Base-by-base conservation (phyloP, 148 eudicot species). In the Spergularia bocconei region DNA sequence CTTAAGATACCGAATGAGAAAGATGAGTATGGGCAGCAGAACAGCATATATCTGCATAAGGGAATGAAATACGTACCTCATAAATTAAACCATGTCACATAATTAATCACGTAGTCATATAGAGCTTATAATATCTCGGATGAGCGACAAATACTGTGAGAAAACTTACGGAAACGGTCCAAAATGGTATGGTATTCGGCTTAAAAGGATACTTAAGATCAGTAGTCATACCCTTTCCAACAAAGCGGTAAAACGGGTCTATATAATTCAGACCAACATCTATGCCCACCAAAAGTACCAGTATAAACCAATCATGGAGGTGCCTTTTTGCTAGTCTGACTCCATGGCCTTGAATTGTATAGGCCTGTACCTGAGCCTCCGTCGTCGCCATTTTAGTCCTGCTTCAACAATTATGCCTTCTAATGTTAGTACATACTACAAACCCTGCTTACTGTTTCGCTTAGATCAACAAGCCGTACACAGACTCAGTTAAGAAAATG, bases 151-250 rank as follows among this genome's bases (percentile, higher is more conserved):
- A 14, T n/a, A 19, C 11, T 25, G 67, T 13, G 10, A 21, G 11
- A 54, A 6, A 50, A 79, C 89, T 76, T 79, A 93, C 98, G 55
- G 96, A 91, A 78, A 89, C 97, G 53, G 90, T 84, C 98, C 95
- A 90, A 10, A 88, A 11, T 5, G 98, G 97, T 41, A 91, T 80
- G 4, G 98, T 88, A 77, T 88, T 90, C 17, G 77, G 76, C 62
- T 91, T 78, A 82, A 91, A 50, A 2, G 97, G 97, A 68, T 88
- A 93, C 70, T 79, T 90, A 7, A 93, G 88, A 77, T 91, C 93
- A 5, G 75, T 78, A 91, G 91, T 93, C 97, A 93, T 88, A 61
- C 82, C 90, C 82, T 83, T 79, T 38, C 98, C 95, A 52, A 93
- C 93, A 75, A 82, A 93, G 17, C 98, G 91, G 74, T 91, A 77